Conservation (phyloP, 2,329 filamentous ascomycete species). For the Bertia moriformis region DNA sequence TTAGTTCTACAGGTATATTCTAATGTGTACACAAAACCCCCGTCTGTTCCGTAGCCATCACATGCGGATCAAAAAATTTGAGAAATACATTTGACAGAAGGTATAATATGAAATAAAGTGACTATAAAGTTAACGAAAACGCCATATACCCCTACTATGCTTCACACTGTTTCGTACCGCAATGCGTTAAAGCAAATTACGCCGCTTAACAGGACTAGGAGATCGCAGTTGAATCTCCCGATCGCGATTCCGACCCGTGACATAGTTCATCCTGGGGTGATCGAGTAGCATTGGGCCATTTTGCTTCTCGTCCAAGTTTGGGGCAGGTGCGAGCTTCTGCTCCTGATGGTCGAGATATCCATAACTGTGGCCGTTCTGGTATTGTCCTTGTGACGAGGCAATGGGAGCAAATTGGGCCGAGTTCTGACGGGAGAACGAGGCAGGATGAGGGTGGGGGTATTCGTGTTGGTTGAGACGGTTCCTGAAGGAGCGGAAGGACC, state of each 20-base stretch:
- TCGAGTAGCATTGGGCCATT: conserved; percentile 11
- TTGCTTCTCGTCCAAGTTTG: conserved; percentile 9
- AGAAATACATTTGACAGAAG: no score
- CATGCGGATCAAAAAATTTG: no score
- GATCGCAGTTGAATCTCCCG: conserved; percentile 16
- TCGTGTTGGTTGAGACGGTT: conserved; percentile 15
- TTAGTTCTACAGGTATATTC: no score
- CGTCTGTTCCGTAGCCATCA: no score
- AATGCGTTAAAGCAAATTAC: no score
- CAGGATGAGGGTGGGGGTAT: conserved; percentile 9
- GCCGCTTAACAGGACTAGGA: conserved; percentile 18
- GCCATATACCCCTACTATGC: no score
- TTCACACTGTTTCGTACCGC: no score
- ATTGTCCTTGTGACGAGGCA: not conserved
- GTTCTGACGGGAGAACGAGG: conserved; percentile 9
- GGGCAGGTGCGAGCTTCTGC: conserved; percentile 8
- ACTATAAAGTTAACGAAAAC: no score
- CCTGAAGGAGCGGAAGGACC: conserved; percentile 25
- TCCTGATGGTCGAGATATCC: conserved; percentile 2
- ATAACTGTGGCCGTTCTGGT: not conserved
- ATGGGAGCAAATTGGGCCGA: not conserved
- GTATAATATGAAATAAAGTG: no score
- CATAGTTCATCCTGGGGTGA: conserved; percentile 10
- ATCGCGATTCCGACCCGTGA: conserved; percentile 14
- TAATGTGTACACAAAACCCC: no score